phyloP scores from a whole-genome alignment of 768 basidiomycete genomes.

The Leccinum imitatum region DNA sequence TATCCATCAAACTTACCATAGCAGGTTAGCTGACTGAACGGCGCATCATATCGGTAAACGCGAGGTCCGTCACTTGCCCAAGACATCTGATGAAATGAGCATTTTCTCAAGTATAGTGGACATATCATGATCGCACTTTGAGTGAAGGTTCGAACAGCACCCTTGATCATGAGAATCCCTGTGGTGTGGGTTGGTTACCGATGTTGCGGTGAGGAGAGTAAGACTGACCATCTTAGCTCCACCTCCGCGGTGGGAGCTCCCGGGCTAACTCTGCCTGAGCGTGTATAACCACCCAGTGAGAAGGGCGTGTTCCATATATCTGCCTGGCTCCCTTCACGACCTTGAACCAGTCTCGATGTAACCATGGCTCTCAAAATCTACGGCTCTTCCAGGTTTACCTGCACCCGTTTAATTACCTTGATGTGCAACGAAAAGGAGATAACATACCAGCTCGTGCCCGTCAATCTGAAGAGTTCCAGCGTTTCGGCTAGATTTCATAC shows the following conservation, averaged over 20 bases:
- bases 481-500: background rate
- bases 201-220: background rate
- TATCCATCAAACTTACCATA: background rate
- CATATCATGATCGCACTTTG: background rate
- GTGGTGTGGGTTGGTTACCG: background rate
- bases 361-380: too few species aligned
- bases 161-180: background rate
- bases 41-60: background rate
- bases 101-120: background rate
- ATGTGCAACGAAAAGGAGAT: background rate
- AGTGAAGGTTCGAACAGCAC: background rate
- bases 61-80: background rate
- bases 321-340: too few species aligned
- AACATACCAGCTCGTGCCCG: background rate
- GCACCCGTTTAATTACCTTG: background rate
- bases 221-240: background rate
- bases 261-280: too few species aligned
- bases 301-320: too few species aligned
- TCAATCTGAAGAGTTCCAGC: background rate
- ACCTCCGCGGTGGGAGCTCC: background rate
- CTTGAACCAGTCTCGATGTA: too few species aligned
- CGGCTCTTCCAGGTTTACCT: too few species aligned
- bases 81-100: background rate
- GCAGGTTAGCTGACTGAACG: background rate
- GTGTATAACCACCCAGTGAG: background rate